A percentile compares a stretch with the other conserved stretches of the same genome.
Evolutionary conservation across 129 eudicot genomes (phyloP).

Genomic region (Gnaphalium uliginosum): DNA sequence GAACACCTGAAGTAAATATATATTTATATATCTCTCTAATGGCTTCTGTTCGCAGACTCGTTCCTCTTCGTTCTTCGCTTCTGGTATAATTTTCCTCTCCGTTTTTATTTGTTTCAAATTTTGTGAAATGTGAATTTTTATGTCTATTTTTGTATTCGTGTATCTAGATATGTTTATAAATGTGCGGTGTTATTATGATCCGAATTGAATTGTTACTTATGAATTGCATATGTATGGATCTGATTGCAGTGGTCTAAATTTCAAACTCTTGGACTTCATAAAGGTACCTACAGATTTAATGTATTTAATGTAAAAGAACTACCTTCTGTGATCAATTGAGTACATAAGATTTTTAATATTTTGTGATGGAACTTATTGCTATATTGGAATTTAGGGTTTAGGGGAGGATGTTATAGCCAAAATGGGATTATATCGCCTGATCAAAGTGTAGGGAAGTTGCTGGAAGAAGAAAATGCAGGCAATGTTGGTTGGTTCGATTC

Average conservation of each 20-base stretch:
- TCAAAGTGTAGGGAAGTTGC: slow-evolving; percentile 37
- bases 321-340: not conserved
- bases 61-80: slow-evolving; percentile 40
- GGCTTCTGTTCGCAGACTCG: slow-evolving; percentile 49
- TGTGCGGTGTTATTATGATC: slow-evolving; percentile 13
- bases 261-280: slow-evolving; percentile 24
- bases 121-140: slow-evolving; percentile 1
- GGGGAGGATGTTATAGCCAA: slow-evolving; percentile 41
- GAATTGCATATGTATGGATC: slow-evolving; percentile 25
- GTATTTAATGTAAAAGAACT: not conserved
- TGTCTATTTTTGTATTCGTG: not conserved
- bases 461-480: slow-evolving; percentile 35
- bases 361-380: slow-evolving; percentile 11
- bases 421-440: slow-evolving; percentile 36
- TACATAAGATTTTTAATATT: not conserved
- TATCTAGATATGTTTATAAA: slow-evolving; percentile 9
- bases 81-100: slow-evolving; percentile 37
- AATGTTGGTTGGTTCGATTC: slow-evolving; percentile 30
- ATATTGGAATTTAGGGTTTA: slow-evolving; percentile 35
- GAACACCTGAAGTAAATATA: slow-evolving; percentile 13
- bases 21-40: slow-evolving; percentile 14
- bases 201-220: slow-evolving; percentile 21
- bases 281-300: slow-evolving; percentile 26
- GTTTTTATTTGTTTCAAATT: not conserved
- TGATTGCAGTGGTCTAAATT: slow-evolving; percentile 36